Percentiles rank a stretch among this genome's conserved stretches.
Conservation (phyloP, 2,329 filamentous ascomycete species). For the Dothideomycetidae sp. region DNA sequence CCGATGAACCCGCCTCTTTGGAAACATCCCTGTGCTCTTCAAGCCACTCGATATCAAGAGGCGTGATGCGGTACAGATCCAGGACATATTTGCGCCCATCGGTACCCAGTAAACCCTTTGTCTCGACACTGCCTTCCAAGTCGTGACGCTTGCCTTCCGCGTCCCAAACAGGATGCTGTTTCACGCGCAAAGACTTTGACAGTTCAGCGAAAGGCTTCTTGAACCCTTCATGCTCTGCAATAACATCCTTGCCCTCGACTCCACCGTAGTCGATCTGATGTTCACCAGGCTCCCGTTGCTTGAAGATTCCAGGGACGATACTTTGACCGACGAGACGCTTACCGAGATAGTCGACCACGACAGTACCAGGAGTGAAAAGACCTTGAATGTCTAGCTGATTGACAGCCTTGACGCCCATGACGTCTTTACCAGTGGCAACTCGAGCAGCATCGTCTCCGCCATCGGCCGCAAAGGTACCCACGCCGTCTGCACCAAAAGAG, state of each 20-base stretch:
- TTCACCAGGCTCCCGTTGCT: slow-evolving; percentile 91
- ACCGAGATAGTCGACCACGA: slow-evolving; percentile 91
- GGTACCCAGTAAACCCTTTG: slow-evolving; percentile 91
- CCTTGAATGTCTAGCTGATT: slow-evolving; percentile 95
- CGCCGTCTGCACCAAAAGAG: slow-evolving; percentile 93
- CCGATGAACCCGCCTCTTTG: slow-evolving; percentile 24
- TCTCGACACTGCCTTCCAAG: slow-evolving; percentile 90
- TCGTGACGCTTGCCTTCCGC: slow-evolving; percentile 85
- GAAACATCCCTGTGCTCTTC: slow-evolving; percentile 50
- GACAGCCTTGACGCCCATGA: slow-evolving; percentile 81
- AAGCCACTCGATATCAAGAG: slow-evolving; percentile 79
- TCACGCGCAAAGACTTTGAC: slow-evolving; percentile 78
- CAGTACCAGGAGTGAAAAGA: slow-evolving; percentile 87
- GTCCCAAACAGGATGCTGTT: slow-evolving; percentile 95
- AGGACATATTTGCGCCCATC: slow-evolving; percentile 96
- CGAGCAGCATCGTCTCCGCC: slow-evolving; percentile 92
- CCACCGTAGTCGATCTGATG: slow-evolving; percentile 98
- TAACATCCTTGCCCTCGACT: slow-evolving; percentile 90
- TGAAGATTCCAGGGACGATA: slow-evolving; percentile 97
- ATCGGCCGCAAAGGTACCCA: slow-evolving; percentile 91
- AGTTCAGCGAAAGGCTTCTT: slow-evolving; percentile 73
- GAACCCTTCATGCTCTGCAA: slow-evolving; percentile 82
- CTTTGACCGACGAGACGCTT: slow-evolving; percentile 96
- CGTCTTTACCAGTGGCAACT: slow-evolving; percentile 92
- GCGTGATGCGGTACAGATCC: slow-evolving; percentile 87